Evolutionary conservation across 176 grass and related monocot genomes (phyloP).

Genomic region (Miscanthus lutarioriparius): DNA sequence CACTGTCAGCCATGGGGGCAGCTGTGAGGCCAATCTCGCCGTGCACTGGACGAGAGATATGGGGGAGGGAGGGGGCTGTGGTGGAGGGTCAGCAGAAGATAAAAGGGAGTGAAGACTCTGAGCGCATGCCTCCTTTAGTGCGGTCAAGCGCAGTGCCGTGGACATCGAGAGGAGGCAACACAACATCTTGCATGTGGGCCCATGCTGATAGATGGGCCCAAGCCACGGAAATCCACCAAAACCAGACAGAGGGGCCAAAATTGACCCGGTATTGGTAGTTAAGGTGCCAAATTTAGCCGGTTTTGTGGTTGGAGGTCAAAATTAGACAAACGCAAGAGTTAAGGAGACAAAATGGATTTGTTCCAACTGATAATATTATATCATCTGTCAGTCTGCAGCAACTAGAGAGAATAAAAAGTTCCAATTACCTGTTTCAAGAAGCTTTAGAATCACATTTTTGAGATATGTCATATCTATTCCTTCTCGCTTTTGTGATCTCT

Average conservation of each 20-base stretch:
- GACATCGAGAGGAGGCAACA: no score
- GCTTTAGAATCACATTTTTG: conserved; percentile 95
- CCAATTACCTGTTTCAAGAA: conserved; percentile 89
- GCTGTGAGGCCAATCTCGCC: not conserved
- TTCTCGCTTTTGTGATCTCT: conserved; percentile 97
- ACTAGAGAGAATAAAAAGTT: conserved; percentile 24
- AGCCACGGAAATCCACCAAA: no score
- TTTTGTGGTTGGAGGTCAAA: not conserved
- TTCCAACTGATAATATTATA: conserved; percentile 12
- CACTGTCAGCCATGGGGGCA: not conserved
- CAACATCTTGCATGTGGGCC: not conserved
- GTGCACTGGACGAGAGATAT: not conserved
- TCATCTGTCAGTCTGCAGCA: conserved; percentile 19
- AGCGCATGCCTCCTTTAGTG: not conserved
- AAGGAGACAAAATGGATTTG: not conserved
- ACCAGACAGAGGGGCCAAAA: not conserved
- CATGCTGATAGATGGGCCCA: not conserved
- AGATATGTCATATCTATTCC: conserved; percentile 99
- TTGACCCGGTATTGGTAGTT: not conserved
- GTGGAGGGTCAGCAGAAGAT: not conserved
- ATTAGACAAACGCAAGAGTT: not conserved
- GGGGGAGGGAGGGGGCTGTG: not conserved
- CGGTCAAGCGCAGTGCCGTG: not conserved
- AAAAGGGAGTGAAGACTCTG: not conserved
- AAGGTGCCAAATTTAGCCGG: not conserved